A percentile compares a stretch with the other conserved stretches of the same genome.
These are phyloP conservation scores for Globisporangium mamillatum DNA, from an alignment of 352 stramenopile genomes.

Conservation along the genomic window DNA sequence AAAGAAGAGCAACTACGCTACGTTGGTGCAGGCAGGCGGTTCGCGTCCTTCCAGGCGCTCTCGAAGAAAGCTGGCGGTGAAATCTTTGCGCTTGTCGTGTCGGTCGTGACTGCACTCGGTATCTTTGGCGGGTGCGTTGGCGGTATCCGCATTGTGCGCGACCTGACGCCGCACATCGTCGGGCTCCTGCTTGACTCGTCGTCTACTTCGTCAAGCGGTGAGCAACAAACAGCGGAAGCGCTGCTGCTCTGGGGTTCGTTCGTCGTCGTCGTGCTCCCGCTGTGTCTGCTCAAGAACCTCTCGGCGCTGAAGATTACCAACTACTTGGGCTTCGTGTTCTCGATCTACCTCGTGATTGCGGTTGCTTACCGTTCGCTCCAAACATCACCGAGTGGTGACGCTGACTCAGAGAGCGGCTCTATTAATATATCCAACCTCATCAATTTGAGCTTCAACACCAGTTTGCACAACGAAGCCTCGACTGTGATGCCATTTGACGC, in stretches of 20 bases:
- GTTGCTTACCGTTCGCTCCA: neutral
- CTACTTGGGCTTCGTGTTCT: neutral
- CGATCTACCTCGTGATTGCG: neutral
- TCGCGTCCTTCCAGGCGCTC: neutral
- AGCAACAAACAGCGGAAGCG: neutral
- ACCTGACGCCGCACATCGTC: neutral
- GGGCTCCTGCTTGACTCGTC: neutral
- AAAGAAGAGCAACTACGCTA: neutral
- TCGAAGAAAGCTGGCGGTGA: neutral
- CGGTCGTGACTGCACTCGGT: neutral
- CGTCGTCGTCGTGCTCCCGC: neutral
- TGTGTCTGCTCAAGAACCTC: neutral
- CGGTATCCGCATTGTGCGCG: neutral
- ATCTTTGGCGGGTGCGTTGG: neutral
- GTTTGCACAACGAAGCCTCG: neutral
- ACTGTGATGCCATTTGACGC: neutral
- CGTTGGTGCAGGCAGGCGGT: neutral
- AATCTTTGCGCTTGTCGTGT: neutral
- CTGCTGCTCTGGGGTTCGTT: neutral
- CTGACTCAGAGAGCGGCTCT: neutral
- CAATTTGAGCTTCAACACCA: neutral
- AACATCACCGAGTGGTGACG: no score
- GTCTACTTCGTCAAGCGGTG: neutral
- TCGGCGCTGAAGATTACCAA: slow-evolving; percentile 1
- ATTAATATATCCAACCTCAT: neutral